phyloP scores from a whole-genome alignment of 768 basidiomycete genomes.

The Rhodosporidiobolus odoratus region DNA sequence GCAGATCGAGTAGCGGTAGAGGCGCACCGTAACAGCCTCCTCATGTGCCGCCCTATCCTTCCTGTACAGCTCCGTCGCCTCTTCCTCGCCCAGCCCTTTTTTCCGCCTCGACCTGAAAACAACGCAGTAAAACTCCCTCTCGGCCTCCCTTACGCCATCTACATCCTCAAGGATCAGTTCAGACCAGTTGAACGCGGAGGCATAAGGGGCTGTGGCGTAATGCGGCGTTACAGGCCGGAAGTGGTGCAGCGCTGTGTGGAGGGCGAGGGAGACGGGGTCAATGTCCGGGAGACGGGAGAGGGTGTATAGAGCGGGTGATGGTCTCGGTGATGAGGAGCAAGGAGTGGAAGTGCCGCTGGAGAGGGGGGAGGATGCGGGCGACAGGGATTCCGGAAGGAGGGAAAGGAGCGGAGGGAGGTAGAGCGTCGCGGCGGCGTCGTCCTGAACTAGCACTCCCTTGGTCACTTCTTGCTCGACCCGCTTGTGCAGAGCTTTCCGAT shows the following conservation, averaged over 20 bases:
- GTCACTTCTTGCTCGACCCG: background rate
- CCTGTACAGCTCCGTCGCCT: conserved; percentile 64
- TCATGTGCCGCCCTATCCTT: conserved; percentile 84
- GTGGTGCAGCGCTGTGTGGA: conserved; percentile 77
- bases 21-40: conserved; percentile 77
- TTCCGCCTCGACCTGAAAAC: conserved; percentile 77
- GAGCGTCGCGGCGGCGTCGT: conserved; percentile 48
- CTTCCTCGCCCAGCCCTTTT: conserved; percentile 45
- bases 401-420: conserved; percentile 83
- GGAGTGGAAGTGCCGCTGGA: conserved; percentile 33
- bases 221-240: conserved; percentile 58
- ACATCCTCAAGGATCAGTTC: conserved; percentile 59
- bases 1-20: background rate
- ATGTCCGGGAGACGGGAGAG: conserved; percentile 75
- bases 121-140: conserved; percentile 87
- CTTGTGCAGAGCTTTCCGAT: background rate
- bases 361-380: conserved; percentile 38
- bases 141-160: conserved; percentile 51
- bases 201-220: conserved; percentile 65
- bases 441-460: background rate
- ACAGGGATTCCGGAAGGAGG: conserved; percentile 51
- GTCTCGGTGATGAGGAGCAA: conserved; percentile 13
- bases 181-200: conserved; percentile 81
- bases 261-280: conserved; percentile 71
- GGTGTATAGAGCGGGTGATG: conserved; percentile 55